Evolutionary conservation across 768 basidiomycete genomes (phyloP).

Genomic region (Cytidiella melzeri): DNA sequence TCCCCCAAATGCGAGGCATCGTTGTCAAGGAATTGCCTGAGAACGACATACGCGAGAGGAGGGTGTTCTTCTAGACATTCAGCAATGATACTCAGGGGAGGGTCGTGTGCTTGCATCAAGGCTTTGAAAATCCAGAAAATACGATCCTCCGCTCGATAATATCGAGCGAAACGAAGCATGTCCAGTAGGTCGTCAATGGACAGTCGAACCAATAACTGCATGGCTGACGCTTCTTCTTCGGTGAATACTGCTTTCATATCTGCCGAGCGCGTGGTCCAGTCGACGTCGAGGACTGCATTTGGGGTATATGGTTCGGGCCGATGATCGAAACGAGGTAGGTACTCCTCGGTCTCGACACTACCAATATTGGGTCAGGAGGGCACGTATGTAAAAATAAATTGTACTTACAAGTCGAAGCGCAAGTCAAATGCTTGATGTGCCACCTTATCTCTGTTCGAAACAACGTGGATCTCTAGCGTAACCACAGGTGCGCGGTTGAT

Average conservation of each 20-base stretch:
- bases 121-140: constrained; percentile 45
- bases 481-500: constrained; percentile 45
- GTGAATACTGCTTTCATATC: constrained; percentile 27
- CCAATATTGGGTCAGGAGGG: too few relatives aligned
- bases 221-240: constrained; percentile 3
- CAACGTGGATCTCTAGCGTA: constrained; percentile 59
- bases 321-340: constrained; percentile 18
- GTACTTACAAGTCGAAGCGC: constrained; percentile 57
- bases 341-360: constrained; percentile 27
- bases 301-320: constrained; percentile 15
- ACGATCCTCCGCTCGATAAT: constrained; percentile 51
- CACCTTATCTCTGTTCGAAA: constrained; percentile 60
- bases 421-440: constrained; percentile 64
- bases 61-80: constrained; percentile 47
- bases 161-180: constrained; percentile 30
- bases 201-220: neutral
- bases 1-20: constrained; percentile 27
- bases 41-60: constrained; percentile 45
- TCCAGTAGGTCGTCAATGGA: constrained; percentile 6
- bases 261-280: constrained; percentile 27
- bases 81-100: constrained; percentile 27
- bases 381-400: constrained; percentile 16
- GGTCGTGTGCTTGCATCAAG: constrained; percentile 23
- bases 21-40: constrained; percentile 42
- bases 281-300: constrained; percentile 11